phyloP scores from a whole-genome alignment of 139 green algal genomes.

The Tetraselmis chui region DNA sequence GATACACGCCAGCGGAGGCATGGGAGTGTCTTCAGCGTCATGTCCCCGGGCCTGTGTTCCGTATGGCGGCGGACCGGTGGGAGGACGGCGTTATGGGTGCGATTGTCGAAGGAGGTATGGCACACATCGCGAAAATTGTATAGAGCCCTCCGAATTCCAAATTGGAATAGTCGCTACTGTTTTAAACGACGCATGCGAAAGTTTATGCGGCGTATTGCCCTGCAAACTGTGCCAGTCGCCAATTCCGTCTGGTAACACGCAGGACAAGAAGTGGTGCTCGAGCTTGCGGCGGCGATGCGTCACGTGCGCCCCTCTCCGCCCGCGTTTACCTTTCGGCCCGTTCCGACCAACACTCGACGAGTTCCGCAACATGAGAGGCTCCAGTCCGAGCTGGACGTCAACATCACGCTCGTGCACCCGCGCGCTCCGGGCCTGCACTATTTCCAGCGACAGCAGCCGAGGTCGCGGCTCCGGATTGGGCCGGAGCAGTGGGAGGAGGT shows the following conservation, averaged over 20 bases:
- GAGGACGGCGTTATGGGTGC: background rate
- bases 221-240: no score
- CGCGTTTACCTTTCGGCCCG: background rate
- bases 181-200: no score
- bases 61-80: background rate
- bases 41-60: background rate
- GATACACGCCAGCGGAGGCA: background rate
- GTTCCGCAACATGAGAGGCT: background rate
- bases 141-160: no score
- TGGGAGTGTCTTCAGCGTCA: background rate
- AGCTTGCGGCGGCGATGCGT: background rate
- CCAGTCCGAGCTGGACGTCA: background rate
- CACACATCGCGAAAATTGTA: no score
- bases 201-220: no score
- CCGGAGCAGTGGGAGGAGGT: background rate
- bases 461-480: background rate
- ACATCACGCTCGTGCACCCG: background rate
- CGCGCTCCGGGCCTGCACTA: background rate
- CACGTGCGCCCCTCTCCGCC: background rate
- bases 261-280: background rate
- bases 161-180: no score
- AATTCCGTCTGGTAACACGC: no score
- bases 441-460: background rate
- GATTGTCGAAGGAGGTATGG: background rate
- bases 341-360: background rate